Conservation (phyloP, 345 rosid species). For the Alliaria petiolata region DNA sequence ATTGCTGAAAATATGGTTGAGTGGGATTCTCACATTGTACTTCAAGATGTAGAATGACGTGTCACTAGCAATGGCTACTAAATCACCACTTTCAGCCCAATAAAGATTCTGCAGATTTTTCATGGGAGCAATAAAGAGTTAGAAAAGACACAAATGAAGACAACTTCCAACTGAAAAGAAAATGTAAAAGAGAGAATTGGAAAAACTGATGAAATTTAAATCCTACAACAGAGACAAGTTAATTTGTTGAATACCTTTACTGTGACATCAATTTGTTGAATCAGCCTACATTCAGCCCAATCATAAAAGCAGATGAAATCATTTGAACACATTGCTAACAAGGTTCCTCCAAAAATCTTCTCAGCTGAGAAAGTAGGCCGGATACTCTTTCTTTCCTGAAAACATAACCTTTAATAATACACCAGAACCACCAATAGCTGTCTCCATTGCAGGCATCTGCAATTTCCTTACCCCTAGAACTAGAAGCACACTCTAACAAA, state of each 20-base stretch:
- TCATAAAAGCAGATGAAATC: conserved; percentile 98
- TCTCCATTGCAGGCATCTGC: background rate
- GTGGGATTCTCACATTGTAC: conserved; percentile 61
- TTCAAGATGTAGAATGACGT: conserved; percentile 93
- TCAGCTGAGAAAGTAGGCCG: conserved; percentile 96
- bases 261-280: conserved; percentile 90
- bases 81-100: conserved; percentile 99
- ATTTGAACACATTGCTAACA: conserved; percentile 95
- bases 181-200: background rate
- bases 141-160: conserved; percentile 14
- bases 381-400: conserved; percentile 90
- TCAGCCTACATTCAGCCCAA: conserved; percentile 98
- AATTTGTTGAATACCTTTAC: conserved; percentile 66
- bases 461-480: background rate
- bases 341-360: conserved; percentile 83
- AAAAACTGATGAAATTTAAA: background rate
- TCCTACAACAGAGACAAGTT: conserved; percentile 1
- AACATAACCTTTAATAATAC: conserved; percentile 17
- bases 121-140: conserved; percentile 5
- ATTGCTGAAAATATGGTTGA: background rate
- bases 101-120: conserved; percentile 69
- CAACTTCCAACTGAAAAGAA: background rate
- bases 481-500: background rate
- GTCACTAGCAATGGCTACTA: conserved; percentile 95
- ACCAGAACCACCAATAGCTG: background rate